These are phyloP conservation scores for Eimeria praecox DNA, from an alignment of 169 alveolate genomes.

Conservation along the genomic window DNA sequence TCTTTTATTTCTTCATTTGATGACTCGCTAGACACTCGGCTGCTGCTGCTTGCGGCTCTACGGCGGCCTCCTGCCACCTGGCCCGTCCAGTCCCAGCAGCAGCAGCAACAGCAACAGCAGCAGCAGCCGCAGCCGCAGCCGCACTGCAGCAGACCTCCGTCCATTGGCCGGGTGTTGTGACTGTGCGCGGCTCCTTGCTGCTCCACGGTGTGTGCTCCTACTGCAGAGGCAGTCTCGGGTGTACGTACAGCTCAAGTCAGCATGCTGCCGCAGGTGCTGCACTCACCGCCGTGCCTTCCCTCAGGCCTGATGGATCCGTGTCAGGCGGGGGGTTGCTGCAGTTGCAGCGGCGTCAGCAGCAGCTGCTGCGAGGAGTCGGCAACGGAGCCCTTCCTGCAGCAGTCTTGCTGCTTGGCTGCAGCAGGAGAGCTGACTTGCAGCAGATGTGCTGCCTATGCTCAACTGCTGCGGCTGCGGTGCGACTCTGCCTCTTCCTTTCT, in stretches of 20 bases:
- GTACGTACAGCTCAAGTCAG: slow-evolving; percentile 6
- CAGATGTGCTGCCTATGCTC: slow-evolving; percentile 55
- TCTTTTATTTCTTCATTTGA: not conserved
- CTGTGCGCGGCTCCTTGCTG: not conserved
- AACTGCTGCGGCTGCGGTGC: slow-evolving; percentile 68
- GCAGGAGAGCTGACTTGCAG: slow-evolving; percentile 57
- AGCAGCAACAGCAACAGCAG: slow-evolving; percentile 69
- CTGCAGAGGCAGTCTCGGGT: slow-evolving; percentile 39
- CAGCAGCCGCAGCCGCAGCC: slow-evolving; percentile 39
- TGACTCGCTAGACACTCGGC: slow-evolving; percentile 49
- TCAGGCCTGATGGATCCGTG: slow-evolving; percentile 37
- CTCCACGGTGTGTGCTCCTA: not conserved
- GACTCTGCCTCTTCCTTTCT: slow-evolving; percentile 34
- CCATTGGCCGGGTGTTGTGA: not conserved
- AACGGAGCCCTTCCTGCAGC: slow-evolving; percentile 40
- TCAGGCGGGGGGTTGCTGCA: slow-evolving; percentile 41
- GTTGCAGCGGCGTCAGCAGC: slow-evolving; percentile 46
- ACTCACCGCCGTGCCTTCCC: slow-evolving; percentile 37
- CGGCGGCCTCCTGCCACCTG: slow-evolving; percentile 55
- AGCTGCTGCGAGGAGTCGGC: slow-evolving; percentile 42
- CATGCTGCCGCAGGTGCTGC: slow-evolving; percentile 43
- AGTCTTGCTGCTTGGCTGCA: slow-evolving; percentile 59
- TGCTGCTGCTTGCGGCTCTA: slow-evolving; percentile 71
- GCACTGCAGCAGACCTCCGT: slow-evolving; percentile 2
- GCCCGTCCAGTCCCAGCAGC: slow-evolving; percentile 65